phyloP scores from a whole-genome alignment of 2,329 filamentous ascomycete genomes.

The Epicoccum nigrum region DNA sequence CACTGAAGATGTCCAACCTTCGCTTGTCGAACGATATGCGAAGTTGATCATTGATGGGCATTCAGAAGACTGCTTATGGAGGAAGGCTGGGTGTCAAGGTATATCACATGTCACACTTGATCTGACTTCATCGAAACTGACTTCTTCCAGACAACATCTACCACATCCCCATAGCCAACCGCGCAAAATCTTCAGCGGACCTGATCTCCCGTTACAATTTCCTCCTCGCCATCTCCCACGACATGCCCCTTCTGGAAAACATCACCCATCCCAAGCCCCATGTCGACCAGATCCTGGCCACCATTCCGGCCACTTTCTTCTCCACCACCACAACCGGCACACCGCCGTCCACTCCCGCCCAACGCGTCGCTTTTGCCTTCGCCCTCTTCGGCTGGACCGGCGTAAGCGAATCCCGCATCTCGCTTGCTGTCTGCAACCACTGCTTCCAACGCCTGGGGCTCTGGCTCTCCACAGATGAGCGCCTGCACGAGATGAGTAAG shows the following conservation, averaged over 20 bases:
- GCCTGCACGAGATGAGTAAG: conserved; percentile 42
- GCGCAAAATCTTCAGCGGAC: conserved; percentile 46
- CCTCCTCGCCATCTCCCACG: conserved; percentile 40
- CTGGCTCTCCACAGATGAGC: conserved; percentile 75
- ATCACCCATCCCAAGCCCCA: conserved; percentile 41
- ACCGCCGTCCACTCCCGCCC: conserved; percentile 24
- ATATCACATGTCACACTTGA: conserved; percentile 27
- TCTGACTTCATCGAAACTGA: conserved; percentile 20
- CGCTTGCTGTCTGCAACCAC: conserved; percentile 79
- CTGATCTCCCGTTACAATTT: conserved; percentile 51
- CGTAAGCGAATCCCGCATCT: conserved; percentile 66
- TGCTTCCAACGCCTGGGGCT: conserved; percentile 88
- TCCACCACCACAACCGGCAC: conserved; percentile 9
- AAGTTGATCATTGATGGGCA: conserved; percentile 77
- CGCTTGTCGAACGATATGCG: conserved; percentile 76
- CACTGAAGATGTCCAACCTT: conserved; percentile 59
- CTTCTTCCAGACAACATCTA: conserved; percentile 63
- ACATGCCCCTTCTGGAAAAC: conserved; percentile 43
- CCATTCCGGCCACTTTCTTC: conserved; percentile 35
- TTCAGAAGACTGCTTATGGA: conserved; percentile 83
- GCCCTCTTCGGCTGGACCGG: conserved; percentile 58
- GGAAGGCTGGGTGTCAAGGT: conserved; percentile 86
- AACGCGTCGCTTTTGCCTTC: conserved; percentile 40
- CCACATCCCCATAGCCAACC: conserved; percentile 56
- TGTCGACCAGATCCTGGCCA: conserved; percentile 33